Percentiles rank a stretch among this genome's conserved stretches.
phyloP scores from a whole-genome alignment of 148 eudicot genomes.

The Rhododendron ferrugineum region DNA sequence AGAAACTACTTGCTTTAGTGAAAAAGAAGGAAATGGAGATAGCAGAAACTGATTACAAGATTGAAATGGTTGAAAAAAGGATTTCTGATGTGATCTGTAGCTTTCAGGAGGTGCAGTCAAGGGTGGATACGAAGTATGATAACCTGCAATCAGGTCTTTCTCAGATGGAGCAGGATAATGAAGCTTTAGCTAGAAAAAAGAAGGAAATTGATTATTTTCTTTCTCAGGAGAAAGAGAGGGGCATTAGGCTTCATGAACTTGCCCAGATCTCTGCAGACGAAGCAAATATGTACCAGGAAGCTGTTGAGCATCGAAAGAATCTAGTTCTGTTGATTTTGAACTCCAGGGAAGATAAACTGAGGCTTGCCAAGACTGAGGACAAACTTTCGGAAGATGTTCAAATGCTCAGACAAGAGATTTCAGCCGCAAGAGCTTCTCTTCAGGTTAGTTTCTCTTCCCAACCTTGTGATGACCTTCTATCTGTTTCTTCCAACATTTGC shows the following conservation, averaged over 20 bases:
- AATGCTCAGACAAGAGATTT: conserved; percentile 47
- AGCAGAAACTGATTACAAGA: conserved; percentile 45
- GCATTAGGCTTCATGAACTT: conserved; percentile 41
- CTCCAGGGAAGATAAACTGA: conserved; percentile 46
- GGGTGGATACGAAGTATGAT: conserved; percentile 30
- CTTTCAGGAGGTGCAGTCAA: conserved; percentile 47
- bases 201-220: conserved; percentile 48
- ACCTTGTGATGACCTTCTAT: background rate
- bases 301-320: conserved; percentile 44
- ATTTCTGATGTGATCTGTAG: conserved; percentile 48
- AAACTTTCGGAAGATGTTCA: conserved; percentile 51
- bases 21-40: conserved; percentile 67
- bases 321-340: conserved; percentile 38
- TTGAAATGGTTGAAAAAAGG: conserved; percentile 57
- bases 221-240: conserved; percentile 41
- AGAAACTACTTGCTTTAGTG: conserved; percentile 54
- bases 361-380: conserved; percentile 55
- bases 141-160: conserved; percentile 38
- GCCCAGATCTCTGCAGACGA: conserved; percentile 42
- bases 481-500: background rate
- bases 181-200: conserved; percentile 43
- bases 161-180: conserved; percentile 38
- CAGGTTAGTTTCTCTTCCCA: conserved; percentile 44
- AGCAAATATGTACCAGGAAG: conserved; percentile 45
- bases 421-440: conserved; percentile 59